Percentiles rank a stretch among this genome's conserved stretches.
These are phyloP conservation scores for Venturia nashicola DNA, from an alignment of 2,329 filamentous ascomycete genomes.

Conservation along the genomic window DNA sequence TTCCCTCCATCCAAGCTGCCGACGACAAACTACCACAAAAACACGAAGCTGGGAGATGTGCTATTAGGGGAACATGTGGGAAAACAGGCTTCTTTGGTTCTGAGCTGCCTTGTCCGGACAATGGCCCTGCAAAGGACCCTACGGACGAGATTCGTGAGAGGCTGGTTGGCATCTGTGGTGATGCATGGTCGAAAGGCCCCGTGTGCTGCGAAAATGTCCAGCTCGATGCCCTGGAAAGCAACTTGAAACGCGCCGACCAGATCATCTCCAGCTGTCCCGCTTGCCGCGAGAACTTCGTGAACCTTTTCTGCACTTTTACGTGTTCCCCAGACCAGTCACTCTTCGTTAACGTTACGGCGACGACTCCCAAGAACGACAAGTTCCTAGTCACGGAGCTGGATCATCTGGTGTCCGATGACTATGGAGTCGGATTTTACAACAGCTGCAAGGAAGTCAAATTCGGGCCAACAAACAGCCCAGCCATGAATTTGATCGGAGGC, in stretches of 20 bases:
- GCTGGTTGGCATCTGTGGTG: conserved; percentile 74
- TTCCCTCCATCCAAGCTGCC: not conserved
- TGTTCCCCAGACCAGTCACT: conserved; percentile 94
- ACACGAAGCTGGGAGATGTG: conserved; percentile 80
- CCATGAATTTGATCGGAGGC: conserved; percentile 92
- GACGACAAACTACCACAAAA: conserved; percentile 3
- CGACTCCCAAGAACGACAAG: conserved; percentile 48
- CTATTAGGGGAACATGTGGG: conserved; percentile 83
- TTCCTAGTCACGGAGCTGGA: conserved; percentile 77
- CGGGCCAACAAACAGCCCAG: conserved; percentile 81
- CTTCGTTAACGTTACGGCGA: conserved; percentile 83
- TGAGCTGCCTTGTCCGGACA: conserved; percentile 85
- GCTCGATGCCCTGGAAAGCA: conserved; percentile 67
- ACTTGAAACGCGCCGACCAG: conserved; percentile 74
- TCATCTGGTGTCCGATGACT: conserved; percentile 73
- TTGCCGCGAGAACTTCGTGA: conserved; percentile 97
- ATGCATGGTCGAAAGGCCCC: conserved; percentile 70
- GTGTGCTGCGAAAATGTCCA: conserved; percentile 80
- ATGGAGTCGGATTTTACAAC: conserved; percentile 80
- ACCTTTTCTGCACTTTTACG: conserved; percentile 95
- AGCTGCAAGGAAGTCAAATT: conserved; percentile 99
- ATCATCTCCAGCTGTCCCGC: conserved; percentile 91
- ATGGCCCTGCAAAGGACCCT: conserved; percentile 66
- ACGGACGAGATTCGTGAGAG: conserved; percentile 59
- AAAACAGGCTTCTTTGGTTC: conserved; percentile 83